Conservation (phyloP, 805 yeast genomes). For the Metschnikowia lachancei region DNA sequence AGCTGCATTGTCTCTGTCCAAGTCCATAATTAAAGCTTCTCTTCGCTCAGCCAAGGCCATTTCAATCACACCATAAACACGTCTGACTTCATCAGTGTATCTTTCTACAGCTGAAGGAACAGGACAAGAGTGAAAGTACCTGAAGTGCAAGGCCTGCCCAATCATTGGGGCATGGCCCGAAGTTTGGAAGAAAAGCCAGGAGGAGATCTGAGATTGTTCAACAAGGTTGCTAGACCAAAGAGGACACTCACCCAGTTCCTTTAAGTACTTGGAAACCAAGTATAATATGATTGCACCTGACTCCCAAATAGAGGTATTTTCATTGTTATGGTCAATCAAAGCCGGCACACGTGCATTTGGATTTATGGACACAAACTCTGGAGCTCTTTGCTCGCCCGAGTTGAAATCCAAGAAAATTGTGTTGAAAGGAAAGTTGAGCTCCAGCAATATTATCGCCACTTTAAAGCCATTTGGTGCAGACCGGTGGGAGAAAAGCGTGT, state of each 20-base stretch:
- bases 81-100: slow-evolving; percentile 85
- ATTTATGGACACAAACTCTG: slow-evolving; percentile 88
- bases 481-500: slow-evolving; percentile 75
- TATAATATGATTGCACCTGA: slow-evolving; percentile 89
- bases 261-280: slow-evolving; percentile 63
- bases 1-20: slow-evolving; percentile 83
- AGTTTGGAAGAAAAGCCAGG: slow-evolving; percentile 93
- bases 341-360: slow-evolving; percentile 98
- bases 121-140: slow-evolving; percentile 82
- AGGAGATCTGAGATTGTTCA: slow-evolving; percentile 79
- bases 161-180: slow-evolving; percentile 99
- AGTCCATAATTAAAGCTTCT: slow-evolving; percentile 84
- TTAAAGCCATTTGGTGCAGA: slow-evolving; percentile 96
- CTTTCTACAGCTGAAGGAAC: slow-evolving; percentile 88
- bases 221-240: slow-evolving; percentile 76
- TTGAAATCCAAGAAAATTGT: slow-evolving; percentile 85
- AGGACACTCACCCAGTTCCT: slow-evolving; percentile 64
- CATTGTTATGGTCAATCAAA: slow-evolving; percentile 80
- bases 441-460: slow-evolving; percentile 86
- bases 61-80: slow-evolving; percentile 91
- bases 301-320: slow-evolving; percentile 87
- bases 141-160: slow-evolving; percentile 93
- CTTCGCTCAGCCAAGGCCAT: slow-evolving; percentile 93
- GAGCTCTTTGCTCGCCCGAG: slow-evolving; percentile 87
- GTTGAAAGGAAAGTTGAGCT: slow-evolving; percentile 72